Percentiles rank a stretch among this genome's conserved stretches.
Conservation (phyloP, 495 filamentous ascomycete genomes). For the Thermothielavioides terrestris region DNA sequence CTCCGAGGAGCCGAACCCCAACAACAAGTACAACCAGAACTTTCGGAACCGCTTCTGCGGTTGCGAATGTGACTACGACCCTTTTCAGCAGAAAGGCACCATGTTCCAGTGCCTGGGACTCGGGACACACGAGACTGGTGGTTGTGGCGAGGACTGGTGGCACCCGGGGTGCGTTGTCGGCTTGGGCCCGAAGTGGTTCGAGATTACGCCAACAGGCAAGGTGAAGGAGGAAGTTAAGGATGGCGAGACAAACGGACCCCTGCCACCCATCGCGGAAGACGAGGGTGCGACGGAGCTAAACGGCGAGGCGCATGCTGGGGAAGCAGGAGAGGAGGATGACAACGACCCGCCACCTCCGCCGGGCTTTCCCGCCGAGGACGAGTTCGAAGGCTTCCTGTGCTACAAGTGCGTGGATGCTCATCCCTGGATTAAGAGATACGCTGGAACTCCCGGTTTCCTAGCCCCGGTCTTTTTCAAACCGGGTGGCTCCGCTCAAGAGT, state of each 20-base stretch:
- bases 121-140: slow-evolving; percentile 66
- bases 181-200: slow-evolving; percentile 50
- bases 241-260: slow-evolving; percentile 6
- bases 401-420: slow-evolving; percentile 84
- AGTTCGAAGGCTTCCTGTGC: slow-evolving; percentile 84
- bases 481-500: slow-evolving; percentile 1
- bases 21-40: slow-evolving; percentile 91
- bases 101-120: slow-evolving; percentile 98
- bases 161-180: slow-evolving; percentile 93
- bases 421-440: slow-evolving; percentile 89
- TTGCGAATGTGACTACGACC: slow-evolving; percentile 77
- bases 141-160: slow-evolving; percentile 99
- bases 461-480: slow-evolving; percentile 48
- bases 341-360: slow-evolving; percentile 56
- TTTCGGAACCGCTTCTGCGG: slow-evolving; percentile 89
- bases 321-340: slow-evolving; percentile 34
- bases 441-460: slow-evolving; percentile 74
- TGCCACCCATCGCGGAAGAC: slow-evolving; percentile 36
- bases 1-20: slow-evolving; percentile 58
- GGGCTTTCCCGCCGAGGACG: slow-evolving; percentile 79
- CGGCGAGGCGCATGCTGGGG: slow-evolving; percentile 12
- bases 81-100: slow-evolving; percentile 82
- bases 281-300: slow-evolving; percentile 17
- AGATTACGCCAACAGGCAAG: slow-evolving; percentile 40
- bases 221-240: slow-evolving; percentile 10